Conservation (phyloP, 2,329 filamentous ascomycete species). For the Sporothrix brasiliensis region DNA sequence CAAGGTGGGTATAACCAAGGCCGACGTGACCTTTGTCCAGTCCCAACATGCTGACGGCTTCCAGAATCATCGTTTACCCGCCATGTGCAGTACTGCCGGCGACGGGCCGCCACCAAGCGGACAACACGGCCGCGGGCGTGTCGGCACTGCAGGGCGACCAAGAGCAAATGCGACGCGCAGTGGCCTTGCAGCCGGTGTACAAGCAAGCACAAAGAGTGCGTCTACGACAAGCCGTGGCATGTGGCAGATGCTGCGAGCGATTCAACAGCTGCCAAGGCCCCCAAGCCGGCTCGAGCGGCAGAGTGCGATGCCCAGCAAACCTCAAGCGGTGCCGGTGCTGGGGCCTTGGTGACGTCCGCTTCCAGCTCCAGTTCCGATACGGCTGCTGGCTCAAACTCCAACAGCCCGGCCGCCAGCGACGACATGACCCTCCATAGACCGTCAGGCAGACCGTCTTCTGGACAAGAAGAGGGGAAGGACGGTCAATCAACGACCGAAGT, state of each 20-base stretch:
- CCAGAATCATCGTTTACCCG: conserved; percentile 32
- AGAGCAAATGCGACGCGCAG: conserved; percentile 34
- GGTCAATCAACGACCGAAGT: no score
- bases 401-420: conserved; percentile 3
- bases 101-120: conserved; percentile 25
- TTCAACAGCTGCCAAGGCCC: no score
- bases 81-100: conserved; percentile 34
- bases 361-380: background rate
- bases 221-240: conserved; percentile 29
- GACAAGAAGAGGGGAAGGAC: no score
- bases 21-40: background rate
- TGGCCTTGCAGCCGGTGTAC: conserved; percentile 33
- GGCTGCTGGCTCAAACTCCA: background rate
- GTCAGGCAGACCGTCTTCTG: no score
- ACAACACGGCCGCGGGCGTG: conserved; percentile 31
- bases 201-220: conserved; percentile 25
- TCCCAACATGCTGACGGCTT: background rate
- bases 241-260: no score
- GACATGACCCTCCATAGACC: background rate
- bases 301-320: background rate
- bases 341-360: background rate
- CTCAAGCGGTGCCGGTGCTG: background rate
- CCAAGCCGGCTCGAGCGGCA: background rate
- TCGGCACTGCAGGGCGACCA: conserved; percentile 30
- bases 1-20: background rate